A percentile compares a stretch with the other conserved stretches of the same genome.
phyloP scores from a whole-genome alignment of 208 protist genomes.

The Borovskyia barvae region DNA sequence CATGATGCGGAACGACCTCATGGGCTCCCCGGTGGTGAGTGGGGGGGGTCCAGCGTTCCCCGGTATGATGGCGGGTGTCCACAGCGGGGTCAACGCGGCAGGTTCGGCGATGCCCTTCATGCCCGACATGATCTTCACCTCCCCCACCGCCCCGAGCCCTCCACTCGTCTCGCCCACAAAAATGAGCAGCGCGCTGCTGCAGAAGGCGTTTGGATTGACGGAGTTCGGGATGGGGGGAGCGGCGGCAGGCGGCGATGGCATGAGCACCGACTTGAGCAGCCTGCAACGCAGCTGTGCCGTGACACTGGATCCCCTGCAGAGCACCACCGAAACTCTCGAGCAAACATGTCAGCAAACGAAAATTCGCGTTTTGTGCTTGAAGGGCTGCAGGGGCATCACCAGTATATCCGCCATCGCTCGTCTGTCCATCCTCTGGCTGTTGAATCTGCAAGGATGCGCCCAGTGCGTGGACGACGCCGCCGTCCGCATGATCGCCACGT shows the following conservation, averaged over 20 bases:
- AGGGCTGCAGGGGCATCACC: slow-evolving; percentile 63
- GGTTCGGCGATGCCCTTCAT: slow-evolving; percentile 19
- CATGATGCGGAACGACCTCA: slow-evolving; percentile 22
- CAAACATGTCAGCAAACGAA: slow-evolving; percentile 54
- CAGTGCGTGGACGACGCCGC: slow-evolving; percentile 52
- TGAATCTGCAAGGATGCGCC: slow-evolving; percentile 68
- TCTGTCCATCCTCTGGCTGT: slow-evolving; percentile 60
- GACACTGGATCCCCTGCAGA: slow-evolving; percentile 44
- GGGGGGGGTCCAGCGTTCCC: slow-evolving; percentile 10
- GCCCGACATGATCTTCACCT: slow-evolving; percentile 9
- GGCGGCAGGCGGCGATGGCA: slow-evolving; percentile 34
- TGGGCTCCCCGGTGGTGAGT: slow-evolving; percentile 22
- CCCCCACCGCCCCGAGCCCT: slow-evolving; percentile 8
- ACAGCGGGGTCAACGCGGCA: slow-evolving; percentile 5
- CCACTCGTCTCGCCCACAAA: slow-evolving; percentile 21
- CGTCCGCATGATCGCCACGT: slow-evolving; percentile 49
- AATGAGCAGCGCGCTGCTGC: slow-evolving; percentile 26
- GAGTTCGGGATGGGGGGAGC: slow-evolving; percentile 13
- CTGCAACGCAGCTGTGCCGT: slow-evolving; percentile 34
- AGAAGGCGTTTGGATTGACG: slow-evolving; percentile 23
- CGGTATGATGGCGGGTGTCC: slow-evolving; percentile 11
- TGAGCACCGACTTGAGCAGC: slow-evolving; percentile 37
- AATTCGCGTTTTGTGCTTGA: slow-evolving; percentile 52
- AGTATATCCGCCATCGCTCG: slow-evolving; percentile 43
- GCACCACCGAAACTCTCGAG: slow-evolving; percentile 60